Conservation (phyloP, 1,284 basidiomycete genomes). For the Ceratobasidium sp. region DNA sequence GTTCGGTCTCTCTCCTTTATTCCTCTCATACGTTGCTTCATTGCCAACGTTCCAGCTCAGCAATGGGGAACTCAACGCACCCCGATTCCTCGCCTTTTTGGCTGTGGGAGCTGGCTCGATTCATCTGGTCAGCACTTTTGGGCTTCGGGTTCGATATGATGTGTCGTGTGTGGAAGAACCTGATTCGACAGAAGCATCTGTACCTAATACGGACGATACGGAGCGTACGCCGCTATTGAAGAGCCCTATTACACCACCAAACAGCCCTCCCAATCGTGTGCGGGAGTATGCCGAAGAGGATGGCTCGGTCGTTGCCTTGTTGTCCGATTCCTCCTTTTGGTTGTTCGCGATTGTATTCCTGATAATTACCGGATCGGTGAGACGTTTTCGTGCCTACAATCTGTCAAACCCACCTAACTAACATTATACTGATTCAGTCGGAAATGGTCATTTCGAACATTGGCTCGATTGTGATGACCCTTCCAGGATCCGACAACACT, state of each 20-base stretch:
- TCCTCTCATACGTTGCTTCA: slow-evolving; percentile 70
- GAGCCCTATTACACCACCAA: slow-evolving; percentile 54
- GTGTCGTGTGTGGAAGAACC: slow-evolving; percentile 1
- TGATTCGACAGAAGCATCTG: not conserved
- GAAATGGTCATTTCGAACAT: slow-evolving; percentile 84
- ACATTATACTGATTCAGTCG: slow-evolving; percentile 53
- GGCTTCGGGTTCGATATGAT: slow-evolving; percentile 48
- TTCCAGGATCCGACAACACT: slow-evolving; percentile 51
- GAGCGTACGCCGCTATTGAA: slow-evolving; percentile 50
- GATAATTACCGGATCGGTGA: slow-evolving; percentile 58
- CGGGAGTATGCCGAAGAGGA: slow-evolving; percentile 31
- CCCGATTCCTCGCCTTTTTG: slow-evolving; percentile 63
- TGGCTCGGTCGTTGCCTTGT: slow-evolving; percentile 54
- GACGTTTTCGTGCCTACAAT: slow-evolving; percentile 10
- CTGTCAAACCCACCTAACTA: not conserved
- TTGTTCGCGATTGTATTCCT: slow-evolving; percentile 54
- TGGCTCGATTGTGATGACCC: slow-evolving; percentile 71
- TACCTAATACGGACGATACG: slow-evolving; percentile 10
- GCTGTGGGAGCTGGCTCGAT: slow-evolving; percentile 60
- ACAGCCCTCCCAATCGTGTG: slow-evolving; percentile 23
- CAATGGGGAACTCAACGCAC: slow-evolving; percentile 60
- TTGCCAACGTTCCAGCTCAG: slow-evolving; percentile 59
- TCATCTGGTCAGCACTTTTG: slow-evolving; percentile 61
- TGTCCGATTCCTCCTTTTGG: slow-evolving; percentile 69
- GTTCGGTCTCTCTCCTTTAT: slow-evolving; percentile 76